phyloP scores from a whole-genome alignment of 805 yeast genomes.

The Nakazawaea wickerhamii region DNA sequence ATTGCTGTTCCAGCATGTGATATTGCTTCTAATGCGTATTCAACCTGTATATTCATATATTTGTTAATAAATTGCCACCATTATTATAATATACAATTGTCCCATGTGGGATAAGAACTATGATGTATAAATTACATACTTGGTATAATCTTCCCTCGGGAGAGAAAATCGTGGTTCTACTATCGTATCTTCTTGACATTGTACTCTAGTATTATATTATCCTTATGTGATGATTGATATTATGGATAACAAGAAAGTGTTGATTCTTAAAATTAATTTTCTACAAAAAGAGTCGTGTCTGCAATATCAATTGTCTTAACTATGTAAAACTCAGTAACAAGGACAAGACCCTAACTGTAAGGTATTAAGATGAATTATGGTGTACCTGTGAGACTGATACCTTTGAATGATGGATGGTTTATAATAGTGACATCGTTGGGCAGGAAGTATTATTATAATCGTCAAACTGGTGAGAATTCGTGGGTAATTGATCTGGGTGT shows the following conservation, averaged over 20 bases:
- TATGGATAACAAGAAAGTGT: too few relatives aligned
- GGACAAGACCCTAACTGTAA: too few relatives aligned
- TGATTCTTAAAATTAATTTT: too few relatives aligned
- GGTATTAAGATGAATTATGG: conserved; percentile 4
- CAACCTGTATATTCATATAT: too few relatives aligned
- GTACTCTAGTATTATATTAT: too few relatives aligned
- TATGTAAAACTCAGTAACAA: too few relatives aligned
- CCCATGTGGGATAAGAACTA: too few relatives aligned
- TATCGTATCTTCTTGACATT: conserved; percentile 96
- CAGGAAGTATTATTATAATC: conserved; percentile 34
- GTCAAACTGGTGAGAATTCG: conserved; percentile 21
- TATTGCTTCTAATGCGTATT: conserved; percentile 91
- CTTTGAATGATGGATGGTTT: conserved; percentile 28
- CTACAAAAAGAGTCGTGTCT: too few relatives aligned
- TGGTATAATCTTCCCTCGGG: conserved; percentile 98
- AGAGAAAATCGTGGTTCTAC: conserved; percentile 96
- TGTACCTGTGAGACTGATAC: conserved; percentile 3
- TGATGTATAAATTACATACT: conserved; percentile 31
- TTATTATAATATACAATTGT: too few relatives aligned
- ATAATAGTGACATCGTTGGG: conserved; percentile 39
- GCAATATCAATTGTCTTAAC: too few relatives aligned
- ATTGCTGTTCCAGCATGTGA: conserved; percentile 80
- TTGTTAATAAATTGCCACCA: conserved; percentile 7
- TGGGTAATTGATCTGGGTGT: conserved; percentile 30
- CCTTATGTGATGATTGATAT: too few relatives aligned